These are phyloP conservation scores for Cenchrus americanus DNA, from an alignment of 176 grass and related monocot genomes.

Conservation along the genomic window DNA sequence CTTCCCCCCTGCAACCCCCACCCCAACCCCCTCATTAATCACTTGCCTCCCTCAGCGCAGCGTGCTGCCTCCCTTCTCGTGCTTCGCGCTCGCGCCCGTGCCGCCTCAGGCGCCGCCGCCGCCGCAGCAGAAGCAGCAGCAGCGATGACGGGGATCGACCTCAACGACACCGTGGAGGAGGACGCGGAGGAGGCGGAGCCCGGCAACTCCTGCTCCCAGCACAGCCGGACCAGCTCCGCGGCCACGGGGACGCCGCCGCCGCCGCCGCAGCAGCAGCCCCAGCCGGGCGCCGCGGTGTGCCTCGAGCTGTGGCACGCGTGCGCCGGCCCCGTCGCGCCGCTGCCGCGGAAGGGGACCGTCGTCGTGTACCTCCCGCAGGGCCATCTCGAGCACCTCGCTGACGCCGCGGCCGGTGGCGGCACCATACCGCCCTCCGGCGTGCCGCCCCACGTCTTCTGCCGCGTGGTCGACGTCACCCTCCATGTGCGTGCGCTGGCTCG, in stretches of 20 bases:
- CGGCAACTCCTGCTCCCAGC: conserved; percentile 41
- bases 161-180: conserved; percentile 84
- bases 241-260: conserved; percentile 17
- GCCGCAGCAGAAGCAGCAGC: not conserved
- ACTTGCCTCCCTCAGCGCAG: not conserved
- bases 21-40: conserved; percentile 33
- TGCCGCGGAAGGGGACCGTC: conserved; percentile 60
- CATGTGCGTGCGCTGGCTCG: conserved; percentile 57
- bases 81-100: not conserved
- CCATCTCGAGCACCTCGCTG: conserved; percentile 64
- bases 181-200: conserved; percentile 63
- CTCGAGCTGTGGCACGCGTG: conserved; percentile 92
- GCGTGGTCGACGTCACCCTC: conserved; percentile 81
- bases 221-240: conserved; percentile 36
- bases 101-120: not conserved
- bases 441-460: conserved; percentile 80
- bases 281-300: conserved; percentile 43
- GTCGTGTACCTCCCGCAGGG: conserved; percentile 89
- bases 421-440: conserved; percentile 9
- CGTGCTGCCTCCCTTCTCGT: conserved; percentile 25
- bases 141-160: conserved; percentile 66
- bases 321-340: conserved; percentile 65
- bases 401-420: not conserved
- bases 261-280: not conserved
- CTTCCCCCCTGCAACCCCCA: not conserved